phyloP scores from a whole-genome alignment of 257 asterid genomes.

The Knoxia roxburghii region DNA sequence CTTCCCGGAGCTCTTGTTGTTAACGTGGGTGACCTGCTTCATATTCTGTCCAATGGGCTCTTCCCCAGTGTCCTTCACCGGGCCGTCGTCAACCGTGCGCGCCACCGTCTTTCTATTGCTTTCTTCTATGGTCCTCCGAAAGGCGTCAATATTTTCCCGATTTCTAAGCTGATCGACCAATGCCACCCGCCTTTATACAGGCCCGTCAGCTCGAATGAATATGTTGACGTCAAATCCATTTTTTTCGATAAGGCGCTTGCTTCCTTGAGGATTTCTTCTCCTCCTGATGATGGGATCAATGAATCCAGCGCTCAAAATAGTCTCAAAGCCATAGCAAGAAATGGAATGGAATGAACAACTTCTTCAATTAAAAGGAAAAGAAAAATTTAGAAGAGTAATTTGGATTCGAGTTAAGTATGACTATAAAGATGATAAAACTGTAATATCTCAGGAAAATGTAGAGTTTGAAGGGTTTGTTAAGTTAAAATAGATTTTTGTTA shows the following conservation, averaged over 20 bases:
- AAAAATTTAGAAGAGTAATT: too few relatives aligned
- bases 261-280: slow-evolving; percentile 48
- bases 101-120: slow-evolving; percentile 59
- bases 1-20: slow-evolving; percentile 58
- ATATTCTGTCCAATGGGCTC: slow-evolving; percentile 72
- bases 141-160: slow-evolving; percentile 48
- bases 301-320: slow-evolving; percentile 48
- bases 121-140: slow-evolving; percentile 77
- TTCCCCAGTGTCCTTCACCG: slow-evolving; percentile 77
- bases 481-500: too few relatives aligned
- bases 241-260: slow-evolving; percentile 77
- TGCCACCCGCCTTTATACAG: slow-evolving; percentile 53
- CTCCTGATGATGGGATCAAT: slow-evolving; percentile 32
- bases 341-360: too few relatives aligned
- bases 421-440: too few relatives aligned
- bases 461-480: too few relatives aligned
- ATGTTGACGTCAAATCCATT: slow-evolving; percentile 69
- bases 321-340: slow-evolving; percentile 42
- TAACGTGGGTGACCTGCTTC: slow-evolving; percentile 77
- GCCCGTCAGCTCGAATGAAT: slow-evolving; percentile 78
- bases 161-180: slow-evolving; percentile 46
- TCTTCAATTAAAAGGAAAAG: too few relatives aligned
- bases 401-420: too few relatives aligned
- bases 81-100: slow-evolving; percentile 71
- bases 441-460: too few relatives aligned